Percentiles rank a stretch among this genome's conserved stretches.
Conservation (phyloP, 345 rosid species). For the Syzygium oleosum region DNA sequence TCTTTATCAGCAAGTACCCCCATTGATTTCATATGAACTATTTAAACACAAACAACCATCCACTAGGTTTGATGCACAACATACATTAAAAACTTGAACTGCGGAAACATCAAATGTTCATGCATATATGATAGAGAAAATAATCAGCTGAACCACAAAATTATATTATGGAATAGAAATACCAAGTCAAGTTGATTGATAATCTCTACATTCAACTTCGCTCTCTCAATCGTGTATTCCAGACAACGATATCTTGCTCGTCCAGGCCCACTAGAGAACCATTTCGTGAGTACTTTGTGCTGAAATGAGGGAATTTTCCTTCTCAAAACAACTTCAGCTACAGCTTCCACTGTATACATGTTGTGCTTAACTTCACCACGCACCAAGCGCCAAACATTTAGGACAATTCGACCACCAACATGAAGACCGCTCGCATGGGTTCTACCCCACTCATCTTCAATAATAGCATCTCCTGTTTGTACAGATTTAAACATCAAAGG, state of each 20-base stretch:
- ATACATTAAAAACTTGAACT: background rate
- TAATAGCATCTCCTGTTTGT: constrained; percentile 40
- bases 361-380: constrained; percentile 84
- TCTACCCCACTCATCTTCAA: constrained; percentile 96
- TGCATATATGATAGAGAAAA: background rate
- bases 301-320: constrained; percentile 71
- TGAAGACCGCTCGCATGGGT: constrained; percentile 98
- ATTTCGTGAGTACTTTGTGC: constrained; percentile 45
- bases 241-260: constrained; percentile 78
- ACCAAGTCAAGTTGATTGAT: constrained; percentile 91
- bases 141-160: background rate
- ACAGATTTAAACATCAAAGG: constrained; percentile 31
- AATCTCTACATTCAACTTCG: constrained; percentile 72
- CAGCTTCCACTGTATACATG: constrained; percentile 78
- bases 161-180: background rate
- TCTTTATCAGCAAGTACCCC: background rate
- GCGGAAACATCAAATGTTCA: background rate
- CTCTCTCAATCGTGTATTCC: constrained; percentile 60
- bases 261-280: constrained; percentile 79
- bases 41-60: background rate
- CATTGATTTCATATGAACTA: background rate
- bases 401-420: constrained; percentile 91
- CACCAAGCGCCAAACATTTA: constrained; percentile 84
- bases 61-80: background rate
- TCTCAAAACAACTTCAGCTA: constrained; percentile 77